phyloP scores from a whole-genome alignment of 1,284 basidiomycete genomes.

The Heterobasidion occidentale region DNA sequence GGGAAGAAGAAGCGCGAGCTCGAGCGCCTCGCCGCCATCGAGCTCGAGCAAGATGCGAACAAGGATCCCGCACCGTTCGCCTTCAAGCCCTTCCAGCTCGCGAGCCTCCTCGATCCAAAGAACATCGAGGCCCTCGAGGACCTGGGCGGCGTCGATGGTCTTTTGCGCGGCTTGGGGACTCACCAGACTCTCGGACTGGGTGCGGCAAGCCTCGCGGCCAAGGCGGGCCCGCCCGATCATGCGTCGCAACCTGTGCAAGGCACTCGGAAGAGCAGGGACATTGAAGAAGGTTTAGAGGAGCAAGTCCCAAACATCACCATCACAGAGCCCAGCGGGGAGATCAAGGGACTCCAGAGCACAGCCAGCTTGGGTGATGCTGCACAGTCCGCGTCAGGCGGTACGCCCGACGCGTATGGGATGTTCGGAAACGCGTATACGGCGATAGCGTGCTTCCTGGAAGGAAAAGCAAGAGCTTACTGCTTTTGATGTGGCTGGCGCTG shows the following conservation, averaged over 20 bases:
- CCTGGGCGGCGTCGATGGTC: conserved; percentile 68
- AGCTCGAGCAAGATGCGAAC: conserved; percentile 47
- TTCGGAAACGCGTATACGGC: conserved; percentile 75
- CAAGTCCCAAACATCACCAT: conserved; percentile 33
- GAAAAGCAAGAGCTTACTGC: conserved; percentile 71
- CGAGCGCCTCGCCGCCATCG: conserved; percentile 24
- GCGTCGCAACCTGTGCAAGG: conserved; percentile 3
- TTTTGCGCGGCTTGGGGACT: conserved; percentile 75
- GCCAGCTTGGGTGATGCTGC: conserved; percentile 6
- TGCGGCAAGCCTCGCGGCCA: conserved; percentile 5
- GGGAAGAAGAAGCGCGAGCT: conserved; percentile 20
- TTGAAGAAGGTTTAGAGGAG: conserved; percentile 4
- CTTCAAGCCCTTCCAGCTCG: conserved; percentile 72
- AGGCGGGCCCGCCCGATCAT: conserved; percentile 2
- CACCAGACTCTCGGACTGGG: conserved; percentile 50
- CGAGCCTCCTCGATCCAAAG: conserved; percentile 88
- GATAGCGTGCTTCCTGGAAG: conserved; percentile 76
- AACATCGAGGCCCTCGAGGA: conserved; percentile 56
- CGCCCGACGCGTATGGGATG: conserved; percentile 42
- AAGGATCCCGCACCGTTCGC: conserved; percentile 65
- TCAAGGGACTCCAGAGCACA: conserved; percentile 7
- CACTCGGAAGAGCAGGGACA: conserved; percentile 1
- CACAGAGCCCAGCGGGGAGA: conserved; percentile 31
- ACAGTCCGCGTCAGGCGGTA: conserved; percentile 13
- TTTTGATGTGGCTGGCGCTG: conserved; percentile 93